A percentile compares a stretch with the other conserved stretches of the same genome.
phyloP scores from a whole-genome alignment of 2,329 filamentous ascomycete genomes.

The Phialophora expanda region DNA sequence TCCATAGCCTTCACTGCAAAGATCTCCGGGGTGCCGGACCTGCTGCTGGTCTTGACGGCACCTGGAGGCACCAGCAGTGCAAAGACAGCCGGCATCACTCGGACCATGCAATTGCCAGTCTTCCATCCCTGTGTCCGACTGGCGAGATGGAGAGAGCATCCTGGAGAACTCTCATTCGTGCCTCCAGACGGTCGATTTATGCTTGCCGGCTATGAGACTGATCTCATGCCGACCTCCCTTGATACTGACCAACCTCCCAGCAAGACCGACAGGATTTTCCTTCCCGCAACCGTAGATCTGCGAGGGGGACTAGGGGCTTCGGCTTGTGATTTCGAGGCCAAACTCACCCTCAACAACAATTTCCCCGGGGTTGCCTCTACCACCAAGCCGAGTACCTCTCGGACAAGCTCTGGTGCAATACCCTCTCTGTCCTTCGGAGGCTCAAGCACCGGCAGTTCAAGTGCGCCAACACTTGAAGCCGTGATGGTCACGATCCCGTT shows the following conservation, averaged over 20 bases:
- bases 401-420: conserved; percentile 54
- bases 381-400: conserved; percentile 37
- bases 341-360: conserved; percentile 71
- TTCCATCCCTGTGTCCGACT: conserved; percentile 96
- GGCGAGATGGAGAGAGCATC: conserved; percentile 84
- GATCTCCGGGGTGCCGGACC: conserved; percentile 90
- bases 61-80: conserved; percentile 76
- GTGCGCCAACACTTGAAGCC: conserved; percentile 72
- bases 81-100: conserved; percentile 56
- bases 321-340: conserved; percentile 87
- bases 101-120: conserved; percentile 82
- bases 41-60: conserved; percentile 78
- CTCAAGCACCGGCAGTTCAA: conserved; percentile 58
- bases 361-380: conserved; percentile 56
- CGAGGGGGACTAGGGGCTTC: conserved; percentile 75
- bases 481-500: conserved; percentile 79
- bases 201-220: conserved; percentile 90
- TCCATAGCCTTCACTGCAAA: conserved; percentile 95
- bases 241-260: conserved; percentile 61
- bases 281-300: conserved; percentile 82
- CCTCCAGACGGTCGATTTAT: conserved; percentile 95
- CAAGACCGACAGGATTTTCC: conserved; percentile 68
- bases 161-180: conserved; percentile 92
- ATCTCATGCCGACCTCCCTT: conserved; percentile 75
- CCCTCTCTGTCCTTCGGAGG: conserved; percentile 55